Evolutionary conservation across 1,139 yeast genomes (phyloP).

Genomic region (Scheffersomyces stambukii): DNA sequence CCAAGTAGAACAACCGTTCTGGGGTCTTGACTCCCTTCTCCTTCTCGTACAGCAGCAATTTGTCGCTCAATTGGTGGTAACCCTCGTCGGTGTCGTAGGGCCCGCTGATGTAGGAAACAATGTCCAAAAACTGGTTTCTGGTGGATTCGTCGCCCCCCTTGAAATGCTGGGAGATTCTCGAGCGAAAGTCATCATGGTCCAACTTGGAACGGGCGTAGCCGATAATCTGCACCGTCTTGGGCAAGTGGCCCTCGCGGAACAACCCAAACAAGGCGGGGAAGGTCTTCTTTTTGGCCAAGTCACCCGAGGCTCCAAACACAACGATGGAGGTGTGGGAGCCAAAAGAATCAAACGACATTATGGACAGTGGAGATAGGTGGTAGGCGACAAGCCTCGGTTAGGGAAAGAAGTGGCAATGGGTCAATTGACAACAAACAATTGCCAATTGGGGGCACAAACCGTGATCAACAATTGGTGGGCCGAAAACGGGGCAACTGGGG

Average conservation of each 20-base stretch:
- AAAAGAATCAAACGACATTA: slow-evolving; percentile 23
- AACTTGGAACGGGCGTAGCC: slow-evolving; percentile 91
- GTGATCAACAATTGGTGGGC: no score
- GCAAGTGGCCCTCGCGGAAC: slow-evolving; percentile 73
- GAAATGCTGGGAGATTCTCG: slow-evolving; percentile 62
- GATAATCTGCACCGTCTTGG: slow-evolving; percentile 64
- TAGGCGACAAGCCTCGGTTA: no score
- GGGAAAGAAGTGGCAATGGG: no score
- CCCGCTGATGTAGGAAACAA: slow-evolving; percentile 69
- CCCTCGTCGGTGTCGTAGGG: slow-evolving; percentile 80
- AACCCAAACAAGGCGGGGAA: slow-evolving; percentile 76
- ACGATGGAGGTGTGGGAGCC: slow-evolving; percentile 68
- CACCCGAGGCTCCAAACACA: slow-evolving; percentile 97
- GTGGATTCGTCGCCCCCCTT: slow-evolving; percentile 49
- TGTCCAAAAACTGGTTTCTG: slow-evolving; percentile 58
- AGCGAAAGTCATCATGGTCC: slow-evolving; percentile 57
- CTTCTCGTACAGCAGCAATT: slow-evolving; percentile 58
- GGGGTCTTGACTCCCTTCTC: slow-evolving; percentile 37
- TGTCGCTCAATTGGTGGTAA: slow-evolving; percentile 50
- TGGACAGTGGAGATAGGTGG: not conserved
- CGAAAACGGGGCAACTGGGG: no score
- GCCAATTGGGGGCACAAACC: no score
- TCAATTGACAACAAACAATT: no score
- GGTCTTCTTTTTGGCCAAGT: slow-evolving; percentile 94
- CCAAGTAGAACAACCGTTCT: slow-evolving; percentile 83